Conservation (phyloP, 805 yeast species). For the Nakazawaea laoshanensis region DNA sequence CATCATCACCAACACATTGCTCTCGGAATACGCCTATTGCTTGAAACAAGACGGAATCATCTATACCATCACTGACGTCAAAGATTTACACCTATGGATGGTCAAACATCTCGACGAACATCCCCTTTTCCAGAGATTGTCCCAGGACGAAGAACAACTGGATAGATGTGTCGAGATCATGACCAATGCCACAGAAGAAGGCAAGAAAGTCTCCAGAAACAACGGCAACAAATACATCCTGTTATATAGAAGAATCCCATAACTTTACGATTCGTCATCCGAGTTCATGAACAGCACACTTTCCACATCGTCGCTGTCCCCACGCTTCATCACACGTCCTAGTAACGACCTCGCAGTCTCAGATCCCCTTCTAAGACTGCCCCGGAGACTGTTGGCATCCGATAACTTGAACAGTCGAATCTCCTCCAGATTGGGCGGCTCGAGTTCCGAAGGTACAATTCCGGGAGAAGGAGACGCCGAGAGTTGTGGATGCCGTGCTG, state of each 20-base stretch:
- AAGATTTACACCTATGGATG: constrained; percentile 95
- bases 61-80: constrained; percentile 93
- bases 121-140: constrained; percentile 80
- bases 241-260: constrained; percentile 63
- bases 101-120: constrained; percentile 83
- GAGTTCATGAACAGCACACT: constrained; percentile 13
- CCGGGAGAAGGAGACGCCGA: constrained; percentile 13
- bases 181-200: constrained; percentile 95
- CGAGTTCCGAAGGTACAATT: constrained; percentile 21
- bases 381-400: constrained; percentile 24
- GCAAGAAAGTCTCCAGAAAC: constrained; percentile 90
- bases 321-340: constrained; percentile 19
- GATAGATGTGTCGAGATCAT: constrained; percentile 83
- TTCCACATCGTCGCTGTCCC: constrained; percentile 12
- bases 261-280: constrained; percentile 16
- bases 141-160: constrained; percentile 66
- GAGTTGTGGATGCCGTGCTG: constrained; percentile 18
- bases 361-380: constrained; percentile 33
- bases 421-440: constrained; percentile 27
- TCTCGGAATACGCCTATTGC: constrained; percentile 89
- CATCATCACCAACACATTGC: constrained; percentile 81
- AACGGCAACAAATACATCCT: constrained; percentile 84
- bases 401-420: constrained; percentile 25
- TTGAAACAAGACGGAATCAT: constrained; percentile 79
- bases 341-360: constrained; percentile 30